Evolutionary conservation across 108 stramenopile species (phyloP), one percentile per base, ranked within the genome.

Genomic region (Tribonema minus): DNA sequence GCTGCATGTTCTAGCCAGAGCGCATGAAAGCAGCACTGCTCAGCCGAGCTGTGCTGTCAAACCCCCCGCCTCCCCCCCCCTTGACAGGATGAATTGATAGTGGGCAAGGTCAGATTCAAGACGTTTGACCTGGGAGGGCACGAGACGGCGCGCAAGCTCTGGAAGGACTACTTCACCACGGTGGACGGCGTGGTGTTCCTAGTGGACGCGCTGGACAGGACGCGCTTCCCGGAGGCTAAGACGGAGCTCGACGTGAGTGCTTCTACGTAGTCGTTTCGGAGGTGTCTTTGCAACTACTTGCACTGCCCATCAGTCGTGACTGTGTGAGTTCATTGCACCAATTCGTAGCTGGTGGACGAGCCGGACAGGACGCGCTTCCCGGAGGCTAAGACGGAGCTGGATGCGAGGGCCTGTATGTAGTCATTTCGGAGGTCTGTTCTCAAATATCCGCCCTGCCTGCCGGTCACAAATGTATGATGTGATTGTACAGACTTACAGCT

Each of bases 111-210:
- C 64, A 90, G 93, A 67, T 93, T 95, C 82, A 94, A 95, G 81
- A 94, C 96, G 6, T 94, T 94, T 71, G 96, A 97, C 76, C 84
- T 97, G 26, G 96, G 96, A 28, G 96, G 96, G 30, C 96, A 97
- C 88, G 94, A 95, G 83, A 92, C 93, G 41, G 86, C 87, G 15
- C 83, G 88, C 12, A 81, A 70, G 63, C 87, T 94, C 61, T 97
- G 96, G 96, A 91, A 92, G 85, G 93, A 94, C 77, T 95, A 94
- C 69, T 94, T 97, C 77, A 93, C 95, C 41, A 94, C 95, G 54
- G 97, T 98, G 46, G 97, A 98, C 60, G 97, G 95, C 27, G 95
- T 98, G 32, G 95, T 98, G 1, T 98, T 95, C 84, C 86, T 98
- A 27, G 97, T 95, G 32, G 94, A 95, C 77, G 91, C 93, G 27